Base-by-base conservation (phyloP, 257 asterid genomes). In the Penstemon eatonii region DNA sequence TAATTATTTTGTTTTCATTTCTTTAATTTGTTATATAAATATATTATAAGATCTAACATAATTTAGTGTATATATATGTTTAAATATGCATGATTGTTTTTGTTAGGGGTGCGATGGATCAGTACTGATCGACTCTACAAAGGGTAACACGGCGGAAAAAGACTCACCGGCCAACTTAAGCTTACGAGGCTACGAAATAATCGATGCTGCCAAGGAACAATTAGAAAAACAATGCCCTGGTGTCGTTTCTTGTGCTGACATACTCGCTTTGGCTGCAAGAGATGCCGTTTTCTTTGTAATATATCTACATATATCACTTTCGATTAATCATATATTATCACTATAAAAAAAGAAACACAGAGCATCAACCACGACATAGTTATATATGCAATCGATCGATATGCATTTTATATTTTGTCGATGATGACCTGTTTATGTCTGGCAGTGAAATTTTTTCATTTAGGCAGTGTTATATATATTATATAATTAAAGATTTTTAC, bases 91-190 rank as follows among this genome's bases (percentile, higher is more conserved):
- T 43, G 65, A 7, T 62, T 15, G 65, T 13, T 4, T 15, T 42
- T 19, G 40, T 5, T 57, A 91, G 97, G 98, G 98, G 2, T 93
- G 98, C 58, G 98, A 93, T 75, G 98, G 83, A 67, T 93, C 97
- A 0, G 59, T 93, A 18, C 68, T 93, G 65, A 72, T 93, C 11
- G 95, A 93, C 76, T 90, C 98, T 3, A 93, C 96, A 0, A 84
- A 88, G 56, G 81, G 69, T 36, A 93, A 90, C 80, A 86, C 78
- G 19, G 98, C 97, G 37, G 98, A 93, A 78, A 93, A 93, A 64
- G 97, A 93, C 73, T 93, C 98, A 0, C 97, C 98, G 0, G 98
- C 98, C 4, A 93, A 90, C 73, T 71, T 93, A 57, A 90, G 98
- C 80, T 67, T 93, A 63, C 63, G 89, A 70, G 98, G 98, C 0